phyloP scores from a whole-genome alignment of 306 rosid genomes.

The Castanea mollissima region DNA sequence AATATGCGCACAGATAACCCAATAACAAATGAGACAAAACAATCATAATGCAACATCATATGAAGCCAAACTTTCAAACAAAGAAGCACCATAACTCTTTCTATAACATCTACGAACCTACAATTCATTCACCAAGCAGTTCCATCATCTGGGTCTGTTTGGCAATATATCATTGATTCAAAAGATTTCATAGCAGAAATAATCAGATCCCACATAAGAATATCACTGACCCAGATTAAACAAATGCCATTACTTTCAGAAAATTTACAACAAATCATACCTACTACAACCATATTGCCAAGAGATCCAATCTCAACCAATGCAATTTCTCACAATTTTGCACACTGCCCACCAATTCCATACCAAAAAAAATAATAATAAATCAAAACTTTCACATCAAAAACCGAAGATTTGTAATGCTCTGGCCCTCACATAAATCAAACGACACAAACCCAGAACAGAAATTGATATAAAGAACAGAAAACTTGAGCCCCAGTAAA shows the following conservation, averaged over 20 bases:
- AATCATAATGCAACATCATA: not conserved
- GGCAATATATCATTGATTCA: not conserved
- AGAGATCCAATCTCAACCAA: conserved; percentile 33
- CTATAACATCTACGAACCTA: not conserved
- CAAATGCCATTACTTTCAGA: not conserved
- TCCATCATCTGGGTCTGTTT: not conserved
- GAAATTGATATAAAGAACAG: not conserved
- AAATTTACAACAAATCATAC: conserved; percentile 1
- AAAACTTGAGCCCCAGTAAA: not conserved
- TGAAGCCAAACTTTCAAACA: not conserved
- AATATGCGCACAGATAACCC: not conserved
- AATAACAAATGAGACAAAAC: not conserved
- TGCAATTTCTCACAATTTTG: too few relatives aligned
- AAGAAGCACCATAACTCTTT: not conserved
- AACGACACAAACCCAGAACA: not conserved
- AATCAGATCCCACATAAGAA: conserved; percentile 30
- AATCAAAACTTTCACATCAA: too few relatives aligned
- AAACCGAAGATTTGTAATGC: too few relatives aligned
- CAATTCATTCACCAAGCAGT: not conserved
- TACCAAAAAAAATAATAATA: not conserved
- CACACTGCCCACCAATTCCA: too few relatives aligned
- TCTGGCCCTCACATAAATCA: too few relatives aligned
- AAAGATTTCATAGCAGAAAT: not conserved
- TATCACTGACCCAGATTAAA: not conserved
- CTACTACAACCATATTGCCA: conserved; percentile 19